A percentile compares a stretch with the other conserved stretches of the same genome.
These are phyloP conservation scores for Dioscorea zingiberensis DNA, from an alignment of 106 monocot species.

Conservation along the genomic window DNA sequence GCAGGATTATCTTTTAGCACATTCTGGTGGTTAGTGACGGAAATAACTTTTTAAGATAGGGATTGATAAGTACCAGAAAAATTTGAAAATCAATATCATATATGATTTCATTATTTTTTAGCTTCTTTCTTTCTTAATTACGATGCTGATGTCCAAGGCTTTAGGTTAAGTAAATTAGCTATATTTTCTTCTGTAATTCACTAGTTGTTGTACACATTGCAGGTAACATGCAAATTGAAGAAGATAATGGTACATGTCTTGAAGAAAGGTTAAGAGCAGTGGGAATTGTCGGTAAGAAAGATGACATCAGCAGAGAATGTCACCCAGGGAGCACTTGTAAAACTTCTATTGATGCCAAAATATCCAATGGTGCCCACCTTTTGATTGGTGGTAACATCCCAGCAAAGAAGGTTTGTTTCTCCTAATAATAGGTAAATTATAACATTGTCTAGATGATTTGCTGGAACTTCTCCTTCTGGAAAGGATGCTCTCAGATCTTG, in stretches of 20 bases:
- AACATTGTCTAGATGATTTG: background rate
- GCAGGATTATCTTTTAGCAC: background rate
- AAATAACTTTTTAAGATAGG: no score
- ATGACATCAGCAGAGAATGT: slow-evolving; percentile 9
- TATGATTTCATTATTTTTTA: no score
- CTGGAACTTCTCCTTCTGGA: background rate
- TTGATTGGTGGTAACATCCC: slow-evolving; percentile 31
- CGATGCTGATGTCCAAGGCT: no score
- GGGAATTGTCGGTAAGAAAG: slow-evolving; percentile 44
- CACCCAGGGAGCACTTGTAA: slow-evolving; percentile 4
- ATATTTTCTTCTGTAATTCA: no score
- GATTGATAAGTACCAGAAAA: no score
- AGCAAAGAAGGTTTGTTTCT: slow-evolving; percentile 57
- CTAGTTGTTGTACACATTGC: slow-evolving; percentile 19
- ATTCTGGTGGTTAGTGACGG: no score
- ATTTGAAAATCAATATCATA: no score
- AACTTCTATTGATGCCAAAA: slow-evolving; percentile 1
- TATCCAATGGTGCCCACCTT: slow-evolving; percentile 11
- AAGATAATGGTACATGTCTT: slow-evolving; percentile 37
- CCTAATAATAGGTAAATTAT: slow-evolving; percentile 1
- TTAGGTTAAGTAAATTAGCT: no score
- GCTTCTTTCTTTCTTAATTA: no score
- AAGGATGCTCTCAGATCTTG: background rate
- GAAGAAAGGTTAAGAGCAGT: slow-evolving; percentile 65
- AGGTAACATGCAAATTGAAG: slow-evolving; percentile 45